Evolutionary conservation across 768 basidiomycete genomes (phyloP).

Genomic region (Suillus alpinus): DNA sequence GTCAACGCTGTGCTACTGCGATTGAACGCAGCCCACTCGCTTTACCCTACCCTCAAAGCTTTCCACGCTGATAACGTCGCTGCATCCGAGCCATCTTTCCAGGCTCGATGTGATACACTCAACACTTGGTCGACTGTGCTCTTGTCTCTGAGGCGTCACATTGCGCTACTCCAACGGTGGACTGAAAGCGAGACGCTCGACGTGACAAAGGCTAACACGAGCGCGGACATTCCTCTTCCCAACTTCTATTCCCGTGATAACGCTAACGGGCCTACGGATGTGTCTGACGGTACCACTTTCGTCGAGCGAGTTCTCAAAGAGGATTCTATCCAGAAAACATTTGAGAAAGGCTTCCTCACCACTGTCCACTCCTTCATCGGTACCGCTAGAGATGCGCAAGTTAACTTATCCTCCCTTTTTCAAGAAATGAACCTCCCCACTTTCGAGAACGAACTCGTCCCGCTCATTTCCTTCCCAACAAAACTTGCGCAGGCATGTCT

Average conservation of each 20-base stretch:
- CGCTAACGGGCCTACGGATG: conserved; percentile 39
- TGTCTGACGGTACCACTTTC: conserved; percentile 76
- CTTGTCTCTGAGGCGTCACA: conserved; percentile 78
- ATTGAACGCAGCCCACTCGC: conserved; percentile 77
- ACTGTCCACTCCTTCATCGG: conserved; percentile 87
- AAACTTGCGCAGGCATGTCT: conserved; percentile 90
- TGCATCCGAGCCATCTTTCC: conserved; percentile 65
- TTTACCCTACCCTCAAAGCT: conserved; percentile 83
- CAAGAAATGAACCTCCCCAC: conserved; percentile 87
- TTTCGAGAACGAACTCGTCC: conserved; percentile 85
- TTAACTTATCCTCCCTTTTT: conserved; percentile 73
- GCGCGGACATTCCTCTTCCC: conserved; percentile 50
- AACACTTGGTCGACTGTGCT: conserved; percentile 92
- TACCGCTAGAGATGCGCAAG: conserved; percentile 82
- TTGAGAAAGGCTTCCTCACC: conserved; percentile 85
- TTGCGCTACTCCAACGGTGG: conserved; percentile 83
- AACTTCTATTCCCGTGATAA: conserved; percentile 28
- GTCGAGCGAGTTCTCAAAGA: conserved; percentile 94
- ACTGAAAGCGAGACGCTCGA: conserved; percentile 91
- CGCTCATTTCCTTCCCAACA: conserved; percentile 94
- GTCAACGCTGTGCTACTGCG: conserved; percentile 67
- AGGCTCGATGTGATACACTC: conserved; percentile 83
- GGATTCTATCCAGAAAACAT: conserved; percentile 91
- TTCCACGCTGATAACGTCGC: conserved; percentile 75
- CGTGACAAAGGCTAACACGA: conserved; percentile 76